These are phyloP conservation scores for Kalanchoe fedtschenkoi DNA, from an alignment of 164 flowering plant species.

Conservation along the genomic window DNA sequence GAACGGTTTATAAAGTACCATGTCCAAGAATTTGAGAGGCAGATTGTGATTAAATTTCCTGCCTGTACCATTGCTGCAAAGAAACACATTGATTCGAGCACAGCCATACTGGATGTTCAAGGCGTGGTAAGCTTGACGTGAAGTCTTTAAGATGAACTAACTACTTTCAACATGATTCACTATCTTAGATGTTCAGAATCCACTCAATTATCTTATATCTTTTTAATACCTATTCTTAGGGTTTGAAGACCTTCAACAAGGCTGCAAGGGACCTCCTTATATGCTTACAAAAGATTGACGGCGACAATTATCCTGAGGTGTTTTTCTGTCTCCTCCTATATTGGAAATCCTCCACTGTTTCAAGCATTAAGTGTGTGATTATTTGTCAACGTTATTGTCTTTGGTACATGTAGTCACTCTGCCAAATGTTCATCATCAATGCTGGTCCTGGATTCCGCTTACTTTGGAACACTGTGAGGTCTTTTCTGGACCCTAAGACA, in stretches of 20 bases:
- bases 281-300: conserved; percentile 6
- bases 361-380: neutral
- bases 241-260: conserved; percentile 4
- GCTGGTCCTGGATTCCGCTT: conserved; percentile 8
- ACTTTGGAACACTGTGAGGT: conserved; percentile 2
- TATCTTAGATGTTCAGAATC: neutral
- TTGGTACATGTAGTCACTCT: neutral
- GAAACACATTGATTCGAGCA: conserved; percentile 5
- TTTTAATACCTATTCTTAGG: neutral
- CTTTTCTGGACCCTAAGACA: conserved; percentile 5
- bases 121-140: conserved; percentile 3
- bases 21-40: conserved; percentile 5
- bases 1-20: conserved; percentile 5
- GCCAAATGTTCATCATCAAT: conserved; percentile 6
- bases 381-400: neutral
- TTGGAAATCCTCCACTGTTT: neutral
- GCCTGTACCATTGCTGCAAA: conserved; percentile 8
- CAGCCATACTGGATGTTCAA: conserved; percentile 8
- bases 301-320: conserved; percentile 7
- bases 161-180: neutral
- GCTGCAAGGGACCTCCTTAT: conserved; percentile 9
- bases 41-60: conserved; percentile 2
- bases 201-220: neutral
- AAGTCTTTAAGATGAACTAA: neutral
- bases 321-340: neutral